Conservation (phyloP, 306 rosid species). For the Malus orientalis region DNA sequence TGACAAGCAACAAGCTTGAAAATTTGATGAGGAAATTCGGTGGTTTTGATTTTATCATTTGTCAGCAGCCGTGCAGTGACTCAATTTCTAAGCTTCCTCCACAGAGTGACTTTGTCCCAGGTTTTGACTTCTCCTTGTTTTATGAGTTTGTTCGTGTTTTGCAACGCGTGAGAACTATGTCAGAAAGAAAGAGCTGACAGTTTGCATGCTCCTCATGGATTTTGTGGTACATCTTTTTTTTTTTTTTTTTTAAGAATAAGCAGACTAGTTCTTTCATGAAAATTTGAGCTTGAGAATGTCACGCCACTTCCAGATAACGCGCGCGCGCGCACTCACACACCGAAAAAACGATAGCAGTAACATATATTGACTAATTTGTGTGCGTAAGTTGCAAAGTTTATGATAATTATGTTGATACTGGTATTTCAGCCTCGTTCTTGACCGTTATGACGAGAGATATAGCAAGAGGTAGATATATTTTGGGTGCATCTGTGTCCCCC, state of each 20-base stretch:
- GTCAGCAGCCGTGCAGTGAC: conserved; percentile 55
- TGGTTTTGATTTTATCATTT: conserved; percentile 59
- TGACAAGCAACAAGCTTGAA: conserved; percentile 50
- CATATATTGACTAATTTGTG: not conserved
- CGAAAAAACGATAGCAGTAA: not conserved
- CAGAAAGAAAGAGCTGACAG: conserved; percentile 38
- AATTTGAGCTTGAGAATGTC: not conserved
- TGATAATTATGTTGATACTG: not conserved
- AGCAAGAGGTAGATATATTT: not conserved
- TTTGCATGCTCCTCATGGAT: not conserved
- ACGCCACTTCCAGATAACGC: not conserved
- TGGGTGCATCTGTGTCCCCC: not conserved
- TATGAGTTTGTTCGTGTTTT: conserved; percentile 69
- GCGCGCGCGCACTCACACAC: too few species aligned
- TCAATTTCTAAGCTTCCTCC: conserved; percentile 20
- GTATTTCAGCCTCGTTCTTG: not conserved
- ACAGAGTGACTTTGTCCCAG: conserved; percentile 16
- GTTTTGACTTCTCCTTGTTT: conserved; percentile 59
- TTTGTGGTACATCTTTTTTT: not conserved
- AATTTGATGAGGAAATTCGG: conserved; percentile 43
- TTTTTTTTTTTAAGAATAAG: not conserved
- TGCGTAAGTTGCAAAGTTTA: not conserved
- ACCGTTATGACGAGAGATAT: not conserved
- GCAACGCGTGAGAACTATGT: conserved; percentile 52
- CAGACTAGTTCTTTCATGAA: not conserved